phyloP scores from a whole-genome alignment of 2,329 filamentous ascomycete genomes.

The Pseudogymnoascus sp. region DNA sequence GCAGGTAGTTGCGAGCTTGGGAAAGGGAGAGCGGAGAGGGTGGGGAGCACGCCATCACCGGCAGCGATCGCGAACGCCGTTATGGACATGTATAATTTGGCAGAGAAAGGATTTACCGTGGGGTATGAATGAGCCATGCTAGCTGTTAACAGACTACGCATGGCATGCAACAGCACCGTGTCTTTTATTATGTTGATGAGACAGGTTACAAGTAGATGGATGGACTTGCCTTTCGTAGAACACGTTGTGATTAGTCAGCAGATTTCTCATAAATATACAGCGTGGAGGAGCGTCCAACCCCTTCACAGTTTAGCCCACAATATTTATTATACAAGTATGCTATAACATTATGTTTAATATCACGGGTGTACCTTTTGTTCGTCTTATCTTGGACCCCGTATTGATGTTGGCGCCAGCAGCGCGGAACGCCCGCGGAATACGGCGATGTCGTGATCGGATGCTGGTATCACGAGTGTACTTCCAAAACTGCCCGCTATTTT shows the following conservation, averaged over 20 bases:
- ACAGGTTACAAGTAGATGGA: background rate
- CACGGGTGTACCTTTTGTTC: background rate
- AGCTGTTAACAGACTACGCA: background rate
- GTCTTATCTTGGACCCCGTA: background rate
- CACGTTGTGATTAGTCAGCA: background rate
- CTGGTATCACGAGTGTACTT: constrained; percentile 4
- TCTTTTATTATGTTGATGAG: background rate
- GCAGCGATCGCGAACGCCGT: background rate
- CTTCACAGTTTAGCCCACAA: background rate
- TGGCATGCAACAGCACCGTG: background rate
- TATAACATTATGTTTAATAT: background rate
- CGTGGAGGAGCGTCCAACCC: background rate
- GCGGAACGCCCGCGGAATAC: background rate
- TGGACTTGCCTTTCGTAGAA: no score
- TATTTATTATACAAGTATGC: background rate
- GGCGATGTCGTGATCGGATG: background rate
- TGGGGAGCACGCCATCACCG: background rate
- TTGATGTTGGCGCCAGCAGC: background rate
- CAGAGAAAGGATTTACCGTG: background rate
- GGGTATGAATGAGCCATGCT: background rate
- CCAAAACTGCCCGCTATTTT: background rate
- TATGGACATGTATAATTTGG: background rate
- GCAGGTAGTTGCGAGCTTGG: background rate
- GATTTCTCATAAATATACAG: background rate
- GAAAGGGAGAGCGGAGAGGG: background rate